Evolutionary conservation across 371 early-diverging fungal species (phyloP), one percentile per base, ranked within the genome.

Genomic region (Rhizopus sp.): DNA sequence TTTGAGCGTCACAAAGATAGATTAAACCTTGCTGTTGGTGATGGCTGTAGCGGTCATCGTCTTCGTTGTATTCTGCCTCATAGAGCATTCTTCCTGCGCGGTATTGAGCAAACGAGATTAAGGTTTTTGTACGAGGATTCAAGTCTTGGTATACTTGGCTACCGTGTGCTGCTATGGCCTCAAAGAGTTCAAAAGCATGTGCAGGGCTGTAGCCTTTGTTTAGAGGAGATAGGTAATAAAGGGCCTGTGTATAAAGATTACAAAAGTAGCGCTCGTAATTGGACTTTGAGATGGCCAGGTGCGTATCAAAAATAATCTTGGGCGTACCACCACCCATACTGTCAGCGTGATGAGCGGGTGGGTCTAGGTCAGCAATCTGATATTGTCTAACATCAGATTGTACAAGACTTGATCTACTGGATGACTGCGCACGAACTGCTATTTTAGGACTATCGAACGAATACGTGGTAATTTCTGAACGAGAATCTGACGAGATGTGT

Each of bases 41-140:
- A 15, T 34, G 50, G 15, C 46, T 8, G 1, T 46, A 46, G 9
- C n/a, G 45, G 13, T 39, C 51, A 40, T 62, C 34, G 12, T 53
- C 37, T 8, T 33, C 50, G 23, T 32, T 16, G 15, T 48, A 37
- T 9, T 12, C 34, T 7, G 52, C 44, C 33, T 65, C 66, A 31
- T 42, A 60, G 3, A 65, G 39, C 66, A 65, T 65, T 4, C 49
- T 35, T 6, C 66, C 66, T n/a, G 57, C 40, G 5, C 57, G 53
- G 32, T 60, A 65, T 7, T 65, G 66, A 31, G 66, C 66, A 30
- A 60, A 60, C 10, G 66, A 52, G 5, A 65, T 53, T 5, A 65
- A 34, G 0, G 13, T 3, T 16, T 51, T 33, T n/a, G 57, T 40
- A 5, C 40, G 35, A 17, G 42, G 12, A 34, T 50, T 53, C 2